phyloP scores from a whole-genome alignment of 352 stramenopile species.

The Detonula confervacea region DNA sequence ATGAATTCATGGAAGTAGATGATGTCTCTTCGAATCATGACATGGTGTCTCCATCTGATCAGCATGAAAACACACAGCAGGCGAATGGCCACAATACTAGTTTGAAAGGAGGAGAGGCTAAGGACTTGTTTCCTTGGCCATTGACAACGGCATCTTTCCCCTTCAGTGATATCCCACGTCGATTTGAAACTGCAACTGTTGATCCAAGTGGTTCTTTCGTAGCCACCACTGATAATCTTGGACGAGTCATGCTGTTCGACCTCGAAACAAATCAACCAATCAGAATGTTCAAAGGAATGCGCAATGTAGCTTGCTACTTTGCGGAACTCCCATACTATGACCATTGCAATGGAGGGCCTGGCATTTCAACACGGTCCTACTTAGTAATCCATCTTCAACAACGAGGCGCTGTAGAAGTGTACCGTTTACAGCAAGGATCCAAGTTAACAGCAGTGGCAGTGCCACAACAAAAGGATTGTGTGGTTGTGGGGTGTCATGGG shows the following conservation, averaged over 20 bases:
- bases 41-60: neutral
- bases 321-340: slow-evolving; percentile 45
- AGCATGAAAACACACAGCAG: neutral
- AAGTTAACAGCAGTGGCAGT: slow-evolving; percentile 65
- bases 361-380: slow-evolving; percentile 43
- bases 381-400: slow-evolving; percentile 76
- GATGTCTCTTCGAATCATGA: neutral
- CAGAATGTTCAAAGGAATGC: slow-evolving; percentile 81
- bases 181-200: slow-evolving; percentile 64
- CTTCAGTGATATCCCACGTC: slow-evolving; percentile 73
- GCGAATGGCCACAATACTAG: slow-evolving; percentile 34
- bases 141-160: slow-evolving; percentile 37
- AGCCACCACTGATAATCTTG: slow-evolving; percentile 71
- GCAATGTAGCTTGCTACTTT: slow-evolving; percentile 72
- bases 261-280: slow-evolving; percentile 77
- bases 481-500: slow-evolving; percentile 46
- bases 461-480: slow-evolving; percentile 53
- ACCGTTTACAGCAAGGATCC: slow-evolving; percentile 57
- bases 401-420: slow-evolving; percentile 72
- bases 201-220: slow-evolving; percentile 72
- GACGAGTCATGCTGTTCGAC: slow-evolving; percentile 73
- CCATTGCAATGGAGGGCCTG: slow-evolving; percentile 4
- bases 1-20: slow-evolving; percentile 32
- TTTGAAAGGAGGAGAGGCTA: slow-evolving; percentile 40
- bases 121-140: slow-evolving; percentile 53